A percentile compares a stretch with the other conserved stretches of the same genome.
Conservation (phyloP, 257 asterid species). For the Solanum dulcamara region DNA sequence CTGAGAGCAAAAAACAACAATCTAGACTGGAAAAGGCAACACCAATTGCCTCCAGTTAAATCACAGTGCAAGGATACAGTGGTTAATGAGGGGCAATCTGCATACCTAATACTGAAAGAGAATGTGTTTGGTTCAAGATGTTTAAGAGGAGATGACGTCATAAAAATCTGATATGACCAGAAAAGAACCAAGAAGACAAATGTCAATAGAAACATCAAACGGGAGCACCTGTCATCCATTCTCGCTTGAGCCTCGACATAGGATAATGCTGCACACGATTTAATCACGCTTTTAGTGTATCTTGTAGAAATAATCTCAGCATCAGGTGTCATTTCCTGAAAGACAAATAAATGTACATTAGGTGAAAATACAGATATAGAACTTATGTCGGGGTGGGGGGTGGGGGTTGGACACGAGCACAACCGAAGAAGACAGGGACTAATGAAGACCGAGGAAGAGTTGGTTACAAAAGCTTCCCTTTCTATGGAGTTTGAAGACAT, state of each 20-base stretch:
- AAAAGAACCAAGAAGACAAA: neutral
- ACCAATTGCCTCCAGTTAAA: neutral
- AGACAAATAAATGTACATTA: neutral
- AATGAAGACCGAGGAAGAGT: too few species aligned
- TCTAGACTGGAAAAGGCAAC: neutral
- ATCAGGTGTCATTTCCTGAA: conserved; percentile 92
- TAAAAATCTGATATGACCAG: neutral
- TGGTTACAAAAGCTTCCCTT: too few species aligned
- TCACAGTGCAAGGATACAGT: neutral
- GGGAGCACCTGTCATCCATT: conserved; percentile 89
- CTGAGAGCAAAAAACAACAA: neutral
- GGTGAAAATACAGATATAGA: neutral
- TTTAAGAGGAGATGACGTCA: neutral
- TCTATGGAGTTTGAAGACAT: too few species aligned
- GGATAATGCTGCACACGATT: conserved; percentile 90
- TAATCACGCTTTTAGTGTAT: conserved; percentile 79
- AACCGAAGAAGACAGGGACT: neutral
- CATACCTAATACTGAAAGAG: neutral
- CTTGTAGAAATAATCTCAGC: conserved; percentile 86
- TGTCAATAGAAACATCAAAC: neutral
- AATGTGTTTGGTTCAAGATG: neutral
- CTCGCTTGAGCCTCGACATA: conserved; percentile 99
- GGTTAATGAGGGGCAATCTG: neutral
- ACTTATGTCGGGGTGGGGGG: neutral
- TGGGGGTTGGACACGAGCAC: neutral